A percentile compares a stretch with the other conserved stretches of the same genome.
Conservation (phyloP, 2,329 filamentous ascomycete species). For the Fusarium falciforme region DNA sequence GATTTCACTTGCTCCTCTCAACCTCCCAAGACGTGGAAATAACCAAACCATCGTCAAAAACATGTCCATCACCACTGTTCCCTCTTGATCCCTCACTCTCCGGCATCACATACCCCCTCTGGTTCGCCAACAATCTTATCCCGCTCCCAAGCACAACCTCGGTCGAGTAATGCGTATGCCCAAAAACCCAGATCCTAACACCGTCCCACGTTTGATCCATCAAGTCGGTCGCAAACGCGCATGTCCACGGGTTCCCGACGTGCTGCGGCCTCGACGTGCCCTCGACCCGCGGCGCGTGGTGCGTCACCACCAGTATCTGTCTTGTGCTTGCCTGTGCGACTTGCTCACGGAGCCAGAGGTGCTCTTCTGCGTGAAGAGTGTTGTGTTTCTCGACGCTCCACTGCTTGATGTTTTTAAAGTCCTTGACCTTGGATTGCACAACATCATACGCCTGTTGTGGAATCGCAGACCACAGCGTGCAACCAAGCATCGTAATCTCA, state of each 20-base stretch:
- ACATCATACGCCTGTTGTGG: conserved; percentile 49
- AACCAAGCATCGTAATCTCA: conserved; percentile 62
- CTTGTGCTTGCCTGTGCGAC: conserved; percentile 34
- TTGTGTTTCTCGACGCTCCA: conserved; percentile 65
- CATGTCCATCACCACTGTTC: background rate
- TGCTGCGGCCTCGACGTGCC: conserved; percentile 57
- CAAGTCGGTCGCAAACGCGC: conserved; percentile 63
- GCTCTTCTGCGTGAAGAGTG: conserved; percentile 55
- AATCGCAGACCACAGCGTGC: conserved; percentile 66
- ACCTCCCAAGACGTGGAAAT: background rate
- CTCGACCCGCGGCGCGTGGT: conserved; percentile 59
- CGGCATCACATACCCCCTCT: conserved; percentile 51
- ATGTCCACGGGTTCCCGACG: conserved; percentile 55
- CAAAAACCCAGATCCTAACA: conserved; percentile 56
- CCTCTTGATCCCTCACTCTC: background rate
- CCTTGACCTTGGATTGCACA: conserved; percentile 58
- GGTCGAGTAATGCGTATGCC: conserved; percentile 58
- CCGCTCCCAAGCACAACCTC: conserved; percentile 43
- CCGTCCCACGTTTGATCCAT: conserved; percentile 41
- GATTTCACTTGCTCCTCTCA: background rate
- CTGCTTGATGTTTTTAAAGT: conserved; percentile 61
- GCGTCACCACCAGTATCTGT: conserved; percentile 61
- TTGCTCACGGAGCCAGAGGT: conserved; percentile 60
- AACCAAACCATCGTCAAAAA: background rate
- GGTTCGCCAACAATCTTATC: conserved; percentile 53